Evolutionary conservation across 2,329 filamentous ascomycete genomes (phyloP), one percentile per base, ranked within the genome.

Genomic region (Fusarium dlaminii): DNA sequence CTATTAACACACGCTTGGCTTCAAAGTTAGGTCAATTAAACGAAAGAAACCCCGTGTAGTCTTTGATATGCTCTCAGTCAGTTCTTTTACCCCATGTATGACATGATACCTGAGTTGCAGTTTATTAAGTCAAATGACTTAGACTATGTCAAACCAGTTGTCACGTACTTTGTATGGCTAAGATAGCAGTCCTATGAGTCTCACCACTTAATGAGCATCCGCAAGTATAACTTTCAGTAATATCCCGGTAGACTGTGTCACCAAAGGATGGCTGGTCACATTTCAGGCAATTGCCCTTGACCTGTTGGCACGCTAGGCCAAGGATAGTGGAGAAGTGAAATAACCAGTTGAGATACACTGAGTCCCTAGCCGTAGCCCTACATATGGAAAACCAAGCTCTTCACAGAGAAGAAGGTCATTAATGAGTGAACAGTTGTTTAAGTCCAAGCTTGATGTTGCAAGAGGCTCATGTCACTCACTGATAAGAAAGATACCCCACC

Each of bases 401-500:
- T 27, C 20, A 13, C 20, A 29, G 11, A 54, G 11, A 13, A 3
- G 2, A 29, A 5, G 6, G n/a, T 18, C 18, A 54, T 39, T 22
- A 29, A 22, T 39, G 32, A 52, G 37, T 34, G 27, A n/a, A 24
- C 22, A 27, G 15, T 37, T 22, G 29, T 42, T 39, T 5, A 22
- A 32, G 8, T 36, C 24, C 6, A 57, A 59, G 20, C 14, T 22
- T 37, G 40, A 40, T 69, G 49, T 42, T 32, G 7, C 5, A 52
- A 51, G 49, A 55, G 42, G 56, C 66, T 68, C 49, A 39, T 13
- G 40, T 14, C n/a, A 51, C 14, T 13, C 20, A 45, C 20, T 69
- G 42, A 69, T 64, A 69, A 64, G 51, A 42, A 57, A 42, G 66
- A 69, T 65, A 64, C 66, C 52, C 65, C 57, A 69, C 69, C 30